Evolutionary conservation across 2,329 filamentous ascomycete species (phyloP).

Genomic region (Fusarium sp.): DNA sequence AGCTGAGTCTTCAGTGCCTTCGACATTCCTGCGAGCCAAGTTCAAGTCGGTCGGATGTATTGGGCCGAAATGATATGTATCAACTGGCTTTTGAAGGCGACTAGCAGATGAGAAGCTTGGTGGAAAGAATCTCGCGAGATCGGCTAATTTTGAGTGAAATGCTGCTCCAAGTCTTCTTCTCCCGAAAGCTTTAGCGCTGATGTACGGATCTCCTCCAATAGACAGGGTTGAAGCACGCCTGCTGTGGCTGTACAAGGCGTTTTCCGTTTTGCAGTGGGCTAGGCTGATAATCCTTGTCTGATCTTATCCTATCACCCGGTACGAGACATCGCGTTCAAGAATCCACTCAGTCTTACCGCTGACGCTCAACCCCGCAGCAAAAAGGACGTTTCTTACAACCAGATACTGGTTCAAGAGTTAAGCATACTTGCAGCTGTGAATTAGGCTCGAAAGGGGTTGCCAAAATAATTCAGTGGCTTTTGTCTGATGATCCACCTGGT

Average conservation of each 20-base stretch:
- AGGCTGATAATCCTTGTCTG: accelerated
- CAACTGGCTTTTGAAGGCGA: too few relatives aligned
- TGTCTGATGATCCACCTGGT: too few relatives aligned
- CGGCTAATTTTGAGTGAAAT: too few relatives aligned
- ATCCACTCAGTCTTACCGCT: not conserved
- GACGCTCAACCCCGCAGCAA: not conserved
- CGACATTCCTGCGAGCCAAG: not conserved
- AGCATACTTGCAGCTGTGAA: accelerated
- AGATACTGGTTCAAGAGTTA: accelerated
- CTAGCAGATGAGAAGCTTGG: too few relatives aligned
- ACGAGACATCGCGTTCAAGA: not conserved
- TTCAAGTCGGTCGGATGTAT: accelerated
- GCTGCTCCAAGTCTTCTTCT: not conserved
- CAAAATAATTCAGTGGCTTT: accelerated
- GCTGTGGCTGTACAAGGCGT: not conserved
- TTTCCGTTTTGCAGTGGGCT: not conserved
- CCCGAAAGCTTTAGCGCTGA: not conserved
- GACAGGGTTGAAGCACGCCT: too few relatives aligned
- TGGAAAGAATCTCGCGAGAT: too few relatives aligned
- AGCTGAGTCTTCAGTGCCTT: accelerated
- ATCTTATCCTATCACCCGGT: not conserved
- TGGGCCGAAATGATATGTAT: too few relatives aligned
- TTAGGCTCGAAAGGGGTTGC: accelerated
- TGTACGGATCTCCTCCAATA: too few relatives aligned
- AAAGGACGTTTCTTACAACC: not conserved